phyloP scores from a whole-genome alignment of 2,329 filamentous ascomycete genomes.

The Fusarium oxysporum region DNA sequence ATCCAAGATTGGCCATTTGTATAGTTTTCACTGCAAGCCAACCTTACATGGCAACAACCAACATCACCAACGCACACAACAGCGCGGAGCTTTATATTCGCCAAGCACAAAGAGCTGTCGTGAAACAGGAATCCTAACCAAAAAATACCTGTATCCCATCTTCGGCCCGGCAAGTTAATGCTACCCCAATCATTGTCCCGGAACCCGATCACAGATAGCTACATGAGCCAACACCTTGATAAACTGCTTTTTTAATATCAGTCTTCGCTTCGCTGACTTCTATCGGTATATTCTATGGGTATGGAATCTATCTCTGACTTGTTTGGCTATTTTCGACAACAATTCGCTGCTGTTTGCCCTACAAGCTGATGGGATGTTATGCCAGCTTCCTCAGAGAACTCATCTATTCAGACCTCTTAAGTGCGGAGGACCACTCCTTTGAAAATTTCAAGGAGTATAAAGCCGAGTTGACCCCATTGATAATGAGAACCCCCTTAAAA shows the following conservation, averaged over 20 bases:
- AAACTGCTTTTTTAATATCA: conserved; percentile 5
- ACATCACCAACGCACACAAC: neutral
- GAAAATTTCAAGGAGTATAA: neutral
- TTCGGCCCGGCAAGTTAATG: conserved; percentile 30
- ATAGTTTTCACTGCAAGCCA: neutral
- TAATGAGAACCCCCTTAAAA: neutral
- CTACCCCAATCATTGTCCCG: conserved; percentile 20
- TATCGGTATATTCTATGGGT: neutral
- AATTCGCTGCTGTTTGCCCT: conserved; percentile 22
- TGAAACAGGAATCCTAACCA: conserved; percentile 5
- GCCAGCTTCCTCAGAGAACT: neutral
- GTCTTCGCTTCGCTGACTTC: neutral
- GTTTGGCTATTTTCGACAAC: conserved; percentile 3
- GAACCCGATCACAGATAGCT: conserved; percentile 17
- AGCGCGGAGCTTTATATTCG: neutral
- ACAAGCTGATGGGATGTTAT: conserved; percentile 10
- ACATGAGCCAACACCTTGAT: conserved; percentile 35
- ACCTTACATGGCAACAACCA: neutral
- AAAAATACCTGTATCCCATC: conserved; percentile 11
- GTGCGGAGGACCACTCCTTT: conserved; percentile 16
- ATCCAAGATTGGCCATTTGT: neutral
- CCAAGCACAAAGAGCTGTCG: conserved; percentile 1
- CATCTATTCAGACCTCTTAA: conserved; percentile 3
- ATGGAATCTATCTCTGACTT: neutral
- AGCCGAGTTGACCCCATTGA: neutral